Base-by-base conservation (phyloP, 2,329 filamentous ascomycete species). In the Cercospora sp. region DNA sequence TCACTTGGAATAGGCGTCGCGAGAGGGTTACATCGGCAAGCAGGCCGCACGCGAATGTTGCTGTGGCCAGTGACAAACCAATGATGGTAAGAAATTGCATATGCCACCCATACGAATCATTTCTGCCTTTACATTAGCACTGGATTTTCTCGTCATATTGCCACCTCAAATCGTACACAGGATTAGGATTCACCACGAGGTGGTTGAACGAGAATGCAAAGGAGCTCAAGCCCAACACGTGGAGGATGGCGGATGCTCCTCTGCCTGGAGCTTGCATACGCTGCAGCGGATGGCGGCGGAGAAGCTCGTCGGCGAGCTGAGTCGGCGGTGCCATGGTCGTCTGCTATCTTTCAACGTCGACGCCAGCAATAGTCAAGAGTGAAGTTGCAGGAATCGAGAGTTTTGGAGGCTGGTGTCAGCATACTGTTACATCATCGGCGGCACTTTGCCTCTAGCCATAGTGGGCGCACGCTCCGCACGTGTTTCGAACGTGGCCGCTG, bases 11-110 rank as follows among this genome's bases (percentile, higher is more conserved):
- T 12, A 91, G 81, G n/a, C 76, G 76, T 1, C 79, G 80, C 40
- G 83, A 88, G 28, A 87, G 77, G 0, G 87, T 87, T 8, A 92
- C 73, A 77, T 93, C 91, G 63, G 90, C 88, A 40, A 89, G 76
- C 4, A 90, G 80, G 3, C 86, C 91, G 28, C 86, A 79, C 61
- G 79, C 72, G 77, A 92, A 92, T 61, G 88, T 90, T 57, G 84
- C 72, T 10, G 87, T 83, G 0, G 89, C 85, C 26, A 90, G 80
- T 1, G 84, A 81, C 53, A 93, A 85, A 28, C 90, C 90, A 67
- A 93, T 85, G 75, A 92, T 92, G 71, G 90, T 93, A 34, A 93
- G 84, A 75, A 90, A 92, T 77, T 91, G 89, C 70, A 89, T 86
- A 75, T 91, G 86, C 80, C 89, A 89, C 66, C 90, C 90, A 73